Conservation (phyloP, 192 early-diverging fungal species). For the Cetraspora pellucida region DNA sequence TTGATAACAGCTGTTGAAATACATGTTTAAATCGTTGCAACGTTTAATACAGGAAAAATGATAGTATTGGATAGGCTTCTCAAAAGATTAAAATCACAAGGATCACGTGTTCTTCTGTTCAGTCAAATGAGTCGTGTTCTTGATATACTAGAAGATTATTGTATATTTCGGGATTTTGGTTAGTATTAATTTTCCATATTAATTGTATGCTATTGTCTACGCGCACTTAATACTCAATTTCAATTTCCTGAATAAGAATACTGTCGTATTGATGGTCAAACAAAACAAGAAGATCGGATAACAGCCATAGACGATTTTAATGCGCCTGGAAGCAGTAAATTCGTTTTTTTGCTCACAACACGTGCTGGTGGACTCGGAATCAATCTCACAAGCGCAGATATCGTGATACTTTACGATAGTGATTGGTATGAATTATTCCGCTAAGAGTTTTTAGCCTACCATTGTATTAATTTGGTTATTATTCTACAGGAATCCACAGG, state of each 20-base stretch:
- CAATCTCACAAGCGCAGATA: slow-evolving; percentile 94
- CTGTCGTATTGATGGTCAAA: slow-evolving; percentile 97
- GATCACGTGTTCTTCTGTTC: slow-evolving; percentile 94
- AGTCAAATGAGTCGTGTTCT: slow-evolving; percentile 98
- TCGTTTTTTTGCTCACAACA: slow-evolving; percentile 95
- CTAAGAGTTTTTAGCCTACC: background rate
- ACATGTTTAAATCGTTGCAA: slow-evolving; percentile 11
- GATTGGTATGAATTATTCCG: slow-evolving; percentile 66
- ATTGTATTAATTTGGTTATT: no score
- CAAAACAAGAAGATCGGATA: slow-evolving; percentile 92
- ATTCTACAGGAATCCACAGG: slow-evolving; percentile 70
- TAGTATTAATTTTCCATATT: background rate
- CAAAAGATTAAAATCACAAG: slow-evolving; percentile 74
- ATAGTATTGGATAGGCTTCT: slow-evolving; percentile 89
- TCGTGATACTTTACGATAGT: slow-evolving; percentile 94
- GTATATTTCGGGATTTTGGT: slow-evolving; percentile 84
- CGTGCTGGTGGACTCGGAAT: slow-evolving; percentile 98
- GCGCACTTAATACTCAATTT: background rate
- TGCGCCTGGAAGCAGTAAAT: slow-evolving; percentile 84
- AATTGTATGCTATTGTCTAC: background rate
- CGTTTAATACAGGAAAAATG: slow-evolving; percentile 85
- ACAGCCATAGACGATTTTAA: slow-evolving; percentile 93
- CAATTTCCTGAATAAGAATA: slow-evolving; percentile 57
- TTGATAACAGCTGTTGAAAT: background rate
- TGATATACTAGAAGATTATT: slow-evolving; percentile 98